Evolutionary conservation across 2,329 filamentous ascomycete species (phyloP), one percentile per base, ranked within the genome.

Genomic region (Penicillium sp.): DNA sequence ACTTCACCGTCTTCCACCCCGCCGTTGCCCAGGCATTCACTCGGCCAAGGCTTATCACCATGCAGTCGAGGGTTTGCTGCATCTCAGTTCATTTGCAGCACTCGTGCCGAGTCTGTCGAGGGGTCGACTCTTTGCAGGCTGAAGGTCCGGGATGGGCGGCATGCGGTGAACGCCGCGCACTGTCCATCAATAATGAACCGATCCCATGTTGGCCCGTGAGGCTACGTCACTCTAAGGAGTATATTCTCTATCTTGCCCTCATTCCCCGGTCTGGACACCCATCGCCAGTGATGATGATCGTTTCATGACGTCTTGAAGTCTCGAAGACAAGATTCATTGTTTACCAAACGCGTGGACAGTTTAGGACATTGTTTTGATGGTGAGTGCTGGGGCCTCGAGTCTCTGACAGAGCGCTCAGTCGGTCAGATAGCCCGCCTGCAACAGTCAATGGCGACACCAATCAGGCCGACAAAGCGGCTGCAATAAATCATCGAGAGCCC

Each of bases 221-320:
- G 7, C 59, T 67, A 68, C 66, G 66, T 65, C 66, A 68, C 64
- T 35, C 57, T 51, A 36, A 41, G 37, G 50, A 51, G 36, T 9
- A 47, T 24, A 22, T 24, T 37, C 47, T 54, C 46, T n/a, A 37
- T 58, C 50, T 31, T 52, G 37, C 18, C 41, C 50, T 33, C 22
- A 18, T 4, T 18, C 43, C 10, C 19, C 22, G 49, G n/a, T 10
- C 47, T 36, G n/a, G 31, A 36, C 33, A 7, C 14, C 11, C 14
- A 51, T 51, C 36, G 36, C 49, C 19, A 37, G 14, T 18, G 40
- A 19, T 18, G 19, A 41, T 22, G 36, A 36, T 49, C n/a, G 4
- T n/a, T 41, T 36, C 31, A 55, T 60, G 54, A 54, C 60, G 60
- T 60, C 54, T 50, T 14, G 22, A 46, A 31, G 43, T 6, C 22